Conservation (phyloP, 306 rosid species). For the Dryas octopetala region DNA sequence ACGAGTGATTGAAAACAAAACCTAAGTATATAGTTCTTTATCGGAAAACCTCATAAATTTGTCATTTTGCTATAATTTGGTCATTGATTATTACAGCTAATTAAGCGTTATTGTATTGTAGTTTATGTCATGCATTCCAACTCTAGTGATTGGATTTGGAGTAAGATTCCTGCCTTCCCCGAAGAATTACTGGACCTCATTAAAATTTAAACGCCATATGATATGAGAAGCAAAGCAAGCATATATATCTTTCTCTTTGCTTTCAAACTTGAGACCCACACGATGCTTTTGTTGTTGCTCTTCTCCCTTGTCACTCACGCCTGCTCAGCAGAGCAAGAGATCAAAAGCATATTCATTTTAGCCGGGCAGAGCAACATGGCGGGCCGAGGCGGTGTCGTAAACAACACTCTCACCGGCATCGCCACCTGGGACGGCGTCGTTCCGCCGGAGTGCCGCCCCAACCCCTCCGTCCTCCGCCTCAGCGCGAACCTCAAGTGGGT, state of each 20-base stretch:
- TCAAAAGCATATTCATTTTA: constrained; percentile 53
- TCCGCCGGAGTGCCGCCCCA: constrained; percentile 45
- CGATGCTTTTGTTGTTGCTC: constrained; percentile 10
- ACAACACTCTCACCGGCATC: constrained; percentile 27
- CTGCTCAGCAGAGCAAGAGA: background rate
- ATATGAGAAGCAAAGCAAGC: too few relatives aligned
- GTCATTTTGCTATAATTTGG: too few relatives aligned
- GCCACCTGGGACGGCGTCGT: constrained; percentile 66
- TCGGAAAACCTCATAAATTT: too few relatives aligned
- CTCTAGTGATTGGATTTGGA: too few relatives aligned
- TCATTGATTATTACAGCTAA: too few relatives aligned
- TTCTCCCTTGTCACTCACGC: constrained; percentile 26
- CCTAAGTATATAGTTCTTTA: too few relatives aligned
- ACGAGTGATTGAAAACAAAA: too few relatives aligned
- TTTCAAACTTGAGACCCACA: background rate
- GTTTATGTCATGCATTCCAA: background rate
- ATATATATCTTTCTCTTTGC: too few relatives aligned
- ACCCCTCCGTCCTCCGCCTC: constrained; percentile 44
- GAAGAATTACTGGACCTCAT: too few relatives aligned
- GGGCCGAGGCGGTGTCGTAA: constrained; percentile 70
- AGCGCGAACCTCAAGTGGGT: constrained; percentile 57
- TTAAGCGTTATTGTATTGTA: too few relatives aligned
- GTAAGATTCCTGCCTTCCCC: too few relatives aligned
- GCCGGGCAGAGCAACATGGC: constrained; percentile 99
- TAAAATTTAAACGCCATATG: too few relatives aligned